Evolutionary conservation across 371 early-diverging fungal species (phyloP).

Genomic region (Blakeslea trispora): DNA sequence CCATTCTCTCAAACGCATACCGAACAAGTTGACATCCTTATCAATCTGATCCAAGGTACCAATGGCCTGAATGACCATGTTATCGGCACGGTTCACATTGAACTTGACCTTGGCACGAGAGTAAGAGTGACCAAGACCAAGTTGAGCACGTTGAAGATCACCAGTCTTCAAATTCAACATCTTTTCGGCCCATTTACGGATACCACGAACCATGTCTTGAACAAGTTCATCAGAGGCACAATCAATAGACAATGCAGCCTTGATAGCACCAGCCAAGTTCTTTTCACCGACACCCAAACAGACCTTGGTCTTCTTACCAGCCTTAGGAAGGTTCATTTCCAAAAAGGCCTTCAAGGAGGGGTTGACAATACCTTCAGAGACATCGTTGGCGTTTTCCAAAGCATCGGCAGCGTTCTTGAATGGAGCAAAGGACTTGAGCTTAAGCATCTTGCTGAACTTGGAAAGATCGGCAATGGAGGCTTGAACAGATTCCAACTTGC

Average conservation of each 20-base stretch:
- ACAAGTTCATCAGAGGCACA: conserved; percentile 82
- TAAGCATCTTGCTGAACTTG: conserved; percentile 89
- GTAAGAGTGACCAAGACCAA: conserved; percentile 97
- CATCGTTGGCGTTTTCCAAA: conserved; percentile 95
- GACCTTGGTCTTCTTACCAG: conserved; percentile 71
- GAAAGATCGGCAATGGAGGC: conserved; percentile 80
- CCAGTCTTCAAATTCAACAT: conserved; percentile 86
- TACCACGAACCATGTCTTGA: conserved; percentile 90
- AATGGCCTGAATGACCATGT: conserved; percentile 94
- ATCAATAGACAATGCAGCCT: conserved; percentile 74
- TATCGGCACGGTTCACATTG: conserved; percentile 93
- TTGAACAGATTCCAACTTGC: conserved; percentile 90
- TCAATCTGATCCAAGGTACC: conserved; percentile 90
- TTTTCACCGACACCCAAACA: conserved; percentile 93
- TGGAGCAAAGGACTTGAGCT: conserved; percentile 92
- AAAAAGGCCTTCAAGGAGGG: conserved; percentile 88
- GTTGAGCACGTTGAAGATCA: conserved; percentile 91
- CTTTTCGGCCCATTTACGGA: conserved; percentile 90
- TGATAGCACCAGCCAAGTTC: conserved; percentile 90
- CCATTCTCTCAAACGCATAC: conserved; percentile 94
- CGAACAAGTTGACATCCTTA: conserved; percentile 93
- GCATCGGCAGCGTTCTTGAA: conserved; percentile 98
- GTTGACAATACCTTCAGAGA: conserved; percentile 94
- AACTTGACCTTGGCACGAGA: conserved; percentile 99
- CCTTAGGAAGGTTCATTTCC: conserved; percentile 89